Conservation (phyloP, 164 flowering plant species). For the Annona squamosa region DNA sequence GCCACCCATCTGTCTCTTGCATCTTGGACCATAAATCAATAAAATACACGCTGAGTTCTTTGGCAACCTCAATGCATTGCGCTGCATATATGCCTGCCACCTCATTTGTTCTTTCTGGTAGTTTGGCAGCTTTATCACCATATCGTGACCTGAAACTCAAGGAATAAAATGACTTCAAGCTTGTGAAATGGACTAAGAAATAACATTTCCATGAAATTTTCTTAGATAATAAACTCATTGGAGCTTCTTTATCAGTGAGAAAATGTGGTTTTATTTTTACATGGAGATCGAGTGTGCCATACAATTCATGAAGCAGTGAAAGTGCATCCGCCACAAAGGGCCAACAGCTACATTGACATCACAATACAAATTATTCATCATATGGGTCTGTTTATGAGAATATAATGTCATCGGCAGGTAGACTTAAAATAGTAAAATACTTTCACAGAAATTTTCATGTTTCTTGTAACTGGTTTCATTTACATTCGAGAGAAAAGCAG, state of each 20-base stretch:
- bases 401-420: too few relatives aligned
- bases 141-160: slow-evolving; percentile 42
- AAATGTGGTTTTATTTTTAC: neutral
- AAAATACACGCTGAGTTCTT: slow-evolving; percentile 43
- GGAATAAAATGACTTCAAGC: neutral
- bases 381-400: too few relatives aligned
- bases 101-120: slow-evolving; percentile 80
- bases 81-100: slow-evolving; percentile 64
- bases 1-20: slow-evolving; percentile 83
- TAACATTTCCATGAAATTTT: too few relatives aligned
- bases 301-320: too few relatives aligned
- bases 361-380: too few relatives aligned
- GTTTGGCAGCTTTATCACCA: slow-evolving; percentile 56
- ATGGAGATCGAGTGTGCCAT: neutral
- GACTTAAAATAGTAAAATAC: too few relatives aligned
- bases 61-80: slow-evolving; percentile 59
- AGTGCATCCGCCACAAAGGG: too few relatives aligned
- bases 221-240: neutral
- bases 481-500: too few relatives aligned
- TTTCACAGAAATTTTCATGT: too few relatives aligned
- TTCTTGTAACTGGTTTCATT: too few relatives aligned
- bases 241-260: neutral
- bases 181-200: neutral
- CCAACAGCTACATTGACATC: too few relatives aligned
- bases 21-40: slow-evolving; percentile 83